phyloP scores from a whole-genome alignment of 371 early-diverging fungal genomes.

The Dinochytrium kinnereticum region DNA sequence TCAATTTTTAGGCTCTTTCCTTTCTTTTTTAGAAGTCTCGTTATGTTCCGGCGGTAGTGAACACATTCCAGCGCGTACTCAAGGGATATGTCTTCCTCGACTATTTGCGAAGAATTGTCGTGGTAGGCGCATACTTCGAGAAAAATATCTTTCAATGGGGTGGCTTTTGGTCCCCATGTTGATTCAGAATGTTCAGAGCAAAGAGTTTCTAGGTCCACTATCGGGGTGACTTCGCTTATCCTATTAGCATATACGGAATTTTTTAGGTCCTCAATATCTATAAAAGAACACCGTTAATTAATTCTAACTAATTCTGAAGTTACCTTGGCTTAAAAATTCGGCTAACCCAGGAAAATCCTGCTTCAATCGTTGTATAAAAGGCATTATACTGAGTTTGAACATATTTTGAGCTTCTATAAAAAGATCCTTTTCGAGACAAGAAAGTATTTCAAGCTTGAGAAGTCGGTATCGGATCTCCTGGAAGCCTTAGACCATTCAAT shows the following conservation, averaged over 20 bases:
- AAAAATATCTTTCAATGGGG: too few species aligned
- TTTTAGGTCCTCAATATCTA: too few species aligned
- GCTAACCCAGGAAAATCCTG: background rate
- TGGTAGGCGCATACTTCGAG: background rate
- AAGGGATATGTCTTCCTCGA: background rate
- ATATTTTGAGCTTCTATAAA: background rate
- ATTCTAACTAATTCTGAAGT: too few species aligned
- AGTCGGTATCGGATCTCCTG: slow-evolving; percentile 43
- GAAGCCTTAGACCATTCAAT: background rate
- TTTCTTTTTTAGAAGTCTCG: background rate
- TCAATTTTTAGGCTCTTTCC: too few species aligned
- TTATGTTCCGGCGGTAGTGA: background rate
- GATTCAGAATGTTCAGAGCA: too few species aligned
- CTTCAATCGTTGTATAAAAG: background rate
- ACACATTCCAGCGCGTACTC: slow-evolving; percentile 4
- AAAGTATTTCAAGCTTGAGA: slow-evolving; percentile 20
- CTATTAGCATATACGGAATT: too few species aligned
- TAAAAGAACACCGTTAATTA: too few species aligned
- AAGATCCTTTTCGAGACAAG: background rate
- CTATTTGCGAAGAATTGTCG: background rate
- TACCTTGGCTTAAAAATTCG: too few species aligned
- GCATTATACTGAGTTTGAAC: background rate
- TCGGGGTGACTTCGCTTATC: too few species aligned
- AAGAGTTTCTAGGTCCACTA: too few species aligned
- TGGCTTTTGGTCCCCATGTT: too few species aligned